Percentiles rank a stretch among this genome's conserved stretches.
Evolutionary conservation across 495 filamentous ascomycete species (phyloP).

Genomic region (Hyphodiscus hymeniophilus): DNA sequence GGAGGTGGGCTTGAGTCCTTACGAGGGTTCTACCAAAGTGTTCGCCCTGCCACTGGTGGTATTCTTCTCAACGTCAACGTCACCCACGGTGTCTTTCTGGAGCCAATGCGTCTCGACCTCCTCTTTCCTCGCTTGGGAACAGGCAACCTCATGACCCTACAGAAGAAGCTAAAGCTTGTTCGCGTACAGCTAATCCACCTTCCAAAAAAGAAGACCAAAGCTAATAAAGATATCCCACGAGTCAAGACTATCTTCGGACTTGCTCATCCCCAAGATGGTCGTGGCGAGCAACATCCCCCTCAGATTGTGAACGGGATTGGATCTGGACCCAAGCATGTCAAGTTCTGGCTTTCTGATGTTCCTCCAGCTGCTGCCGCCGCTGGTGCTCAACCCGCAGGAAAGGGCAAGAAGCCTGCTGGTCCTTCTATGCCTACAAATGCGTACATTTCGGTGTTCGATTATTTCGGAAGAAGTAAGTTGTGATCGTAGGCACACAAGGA

Average conservation of each 20-base stretch:
- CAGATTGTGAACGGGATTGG: constrained; percentile 27
- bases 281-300: constrained; percentile 27
- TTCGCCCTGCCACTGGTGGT: constrained; percentile 55
- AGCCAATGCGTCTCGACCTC: constrained; percentile 13
- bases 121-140: constrained; percentile 9
- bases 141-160: constrained; percentile 18
- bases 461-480: constrained; percentile 39
- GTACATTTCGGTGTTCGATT: constrained; percentile 44
- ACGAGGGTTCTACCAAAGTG: constrained; percentile 61
- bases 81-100: constrained; percentile 38
- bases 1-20: constrained; percentile 39
- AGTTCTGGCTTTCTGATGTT: constrained; percentile 34
- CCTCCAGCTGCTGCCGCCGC: neutral
- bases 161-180: constrained; percentile 34
- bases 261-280: constrained; percentile 29
- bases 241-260: constrained; percentile 40
- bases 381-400: neutral
- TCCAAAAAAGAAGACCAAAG: constrained; percentile 30
- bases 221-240: constrained; percentile 22
- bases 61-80: constrained; percentile 55
- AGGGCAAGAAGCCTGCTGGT: constrained; percentile 6
- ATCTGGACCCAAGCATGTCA: constrained; percentile 40
- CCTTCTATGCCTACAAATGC: constrained; percentile 5
- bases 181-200: constrained; percentile 37
- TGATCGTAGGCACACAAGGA: neutral